Conservation (phyloP, 2,329 filamentous ascomycete species). For the Fusarium secorum region DNA sequence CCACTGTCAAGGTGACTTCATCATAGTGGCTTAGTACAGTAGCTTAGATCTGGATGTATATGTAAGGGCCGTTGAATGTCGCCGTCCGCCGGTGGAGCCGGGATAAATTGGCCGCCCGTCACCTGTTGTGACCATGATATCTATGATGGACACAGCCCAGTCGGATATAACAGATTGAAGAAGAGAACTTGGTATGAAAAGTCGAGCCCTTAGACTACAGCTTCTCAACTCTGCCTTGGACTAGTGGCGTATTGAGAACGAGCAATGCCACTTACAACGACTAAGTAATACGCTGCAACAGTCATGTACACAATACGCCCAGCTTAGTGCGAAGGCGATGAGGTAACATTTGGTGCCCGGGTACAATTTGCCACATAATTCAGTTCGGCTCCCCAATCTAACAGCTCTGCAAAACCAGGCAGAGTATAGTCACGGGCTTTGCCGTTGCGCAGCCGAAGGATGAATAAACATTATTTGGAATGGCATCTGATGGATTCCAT, state of each 20-base stretch:
- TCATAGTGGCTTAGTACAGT: constrained; percentile 32
- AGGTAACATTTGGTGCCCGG: not conserved
- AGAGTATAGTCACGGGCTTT: constrained; percentile 11
- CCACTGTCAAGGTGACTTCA: constrained; percentile 31
- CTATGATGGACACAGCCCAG: not conserved
- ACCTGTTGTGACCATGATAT: not conserved
- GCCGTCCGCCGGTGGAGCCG: constrained; percentile 1
- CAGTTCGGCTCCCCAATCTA: not conserved
- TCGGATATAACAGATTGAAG: not conserved
- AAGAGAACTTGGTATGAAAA: not conserved
- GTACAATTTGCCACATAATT: not conserved
- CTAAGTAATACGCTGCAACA: not conserved
- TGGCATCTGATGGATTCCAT: constrained; percentile 17
- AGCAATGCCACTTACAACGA: not conserved
- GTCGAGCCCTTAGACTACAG: not conserved
- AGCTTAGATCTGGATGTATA: not conserved
- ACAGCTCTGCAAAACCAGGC: not conserved
- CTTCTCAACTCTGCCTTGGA: not conserved
- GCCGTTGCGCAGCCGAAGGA: constrained; percentile 18
- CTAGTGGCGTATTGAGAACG: not conserved
- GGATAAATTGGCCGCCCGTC: constrained; percentile 1
- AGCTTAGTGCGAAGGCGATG: not conserved
- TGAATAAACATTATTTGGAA: constrained; percentile 19
- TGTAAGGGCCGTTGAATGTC: constrained; percentile 7
- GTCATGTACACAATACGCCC: not conserved